Evolutionary conservation across 2,329 filamentous ascomycete species (phyloP).

Genomic region (Cladorrhinum sp.): DNA sequence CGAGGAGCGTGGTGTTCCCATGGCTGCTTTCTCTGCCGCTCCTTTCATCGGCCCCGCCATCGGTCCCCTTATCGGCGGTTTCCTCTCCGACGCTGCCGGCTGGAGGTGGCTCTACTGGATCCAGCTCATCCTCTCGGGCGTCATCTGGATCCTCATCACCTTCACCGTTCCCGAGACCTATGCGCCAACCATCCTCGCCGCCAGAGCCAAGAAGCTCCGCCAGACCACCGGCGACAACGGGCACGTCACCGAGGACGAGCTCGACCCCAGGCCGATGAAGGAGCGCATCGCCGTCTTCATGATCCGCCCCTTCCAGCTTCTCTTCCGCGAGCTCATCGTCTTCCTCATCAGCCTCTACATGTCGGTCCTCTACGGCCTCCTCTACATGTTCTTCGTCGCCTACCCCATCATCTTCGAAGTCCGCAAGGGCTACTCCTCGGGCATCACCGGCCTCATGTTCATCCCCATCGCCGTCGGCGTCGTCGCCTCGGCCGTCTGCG

Average conservation of each 20-base stretch:
- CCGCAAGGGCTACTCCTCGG: slow-evolving; percentile 73
- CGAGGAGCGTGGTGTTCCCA: slow-evolving; percentile 80
- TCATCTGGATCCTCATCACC: slow-evolving; percentile 71
- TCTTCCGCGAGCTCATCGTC: slow-evolving; percentile 81
- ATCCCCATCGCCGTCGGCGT: slow-evolving; percentile 79
- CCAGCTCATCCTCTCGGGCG: slow-evolving; percentile 69
- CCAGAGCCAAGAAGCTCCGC: slow-evolving; percentile 68
- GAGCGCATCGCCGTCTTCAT: slow-evolving; percentile 73
- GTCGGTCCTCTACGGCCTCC: slow-evolving; percentile 71
- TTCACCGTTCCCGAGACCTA: slow-evolving; percentile 93
- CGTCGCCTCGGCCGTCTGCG: slow-evolving; percentile 60
- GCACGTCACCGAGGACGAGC: slow-evolving; percentile 76
- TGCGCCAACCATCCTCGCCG: slow-evolving; percentile 70
- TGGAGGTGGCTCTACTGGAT: slow-evolving; percentile 91
- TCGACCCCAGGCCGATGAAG: slow-evolving; percentile 66
- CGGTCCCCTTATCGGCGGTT: slow-evolving; percentile 74
- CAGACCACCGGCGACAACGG: slow-evolving; percentile 62
- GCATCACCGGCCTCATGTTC: slow-evolving; percentile 80
- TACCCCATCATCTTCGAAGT: slow-evolving; percentile 70
- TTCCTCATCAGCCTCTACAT: slow-evolving; percentile 82
- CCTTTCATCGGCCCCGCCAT: slow-evolving; percentile 80
- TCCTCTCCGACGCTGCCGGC: slow-evolving; percentile 63
- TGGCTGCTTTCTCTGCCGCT: slow-evolving; percentile 81
- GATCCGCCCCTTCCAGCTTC: slow-evolving; percentile 77
- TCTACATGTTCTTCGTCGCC: slow-evolving; percentile 76